Conservation (phyloP, 2,329 filamentous ascomycete species). For the Cladosporium sp. region DNA sequence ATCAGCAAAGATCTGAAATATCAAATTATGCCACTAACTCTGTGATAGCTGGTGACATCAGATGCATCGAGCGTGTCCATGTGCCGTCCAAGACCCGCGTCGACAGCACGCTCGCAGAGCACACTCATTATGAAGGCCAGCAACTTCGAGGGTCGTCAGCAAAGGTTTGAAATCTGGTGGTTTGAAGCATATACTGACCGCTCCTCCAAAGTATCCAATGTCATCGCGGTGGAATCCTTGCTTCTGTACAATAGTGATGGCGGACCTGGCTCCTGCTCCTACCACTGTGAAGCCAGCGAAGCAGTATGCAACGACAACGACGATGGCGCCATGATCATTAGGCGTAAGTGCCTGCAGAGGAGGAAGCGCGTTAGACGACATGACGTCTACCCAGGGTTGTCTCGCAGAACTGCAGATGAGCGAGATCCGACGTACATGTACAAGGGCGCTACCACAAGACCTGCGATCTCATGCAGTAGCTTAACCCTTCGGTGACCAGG, state of each 20-base stretch:
- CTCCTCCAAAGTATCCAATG: conserved; percentile 10
- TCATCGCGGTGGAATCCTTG: conserved; percentile 17
- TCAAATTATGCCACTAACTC: neutral
- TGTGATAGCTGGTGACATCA: neutral
- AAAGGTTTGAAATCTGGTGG: neutral
- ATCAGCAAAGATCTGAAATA: neutral
- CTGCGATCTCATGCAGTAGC: neutral
- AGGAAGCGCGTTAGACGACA: conserved; percentile 18
- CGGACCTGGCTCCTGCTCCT: neutral
- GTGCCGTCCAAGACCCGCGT: neutral
- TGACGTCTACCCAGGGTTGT: neutral
- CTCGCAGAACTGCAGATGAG: neutral
- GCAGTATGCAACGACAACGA: conserved; percentile 19
- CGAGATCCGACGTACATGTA: neutral
- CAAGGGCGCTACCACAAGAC: neutral
- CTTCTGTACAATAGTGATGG: conserved; percentile 17
- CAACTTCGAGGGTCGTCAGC: neutral
- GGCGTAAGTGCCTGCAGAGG: conserved; percentile 16
- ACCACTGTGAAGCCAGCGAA: conserved; percentile 19
- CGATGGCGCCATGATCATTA: conserved; percentile 15
- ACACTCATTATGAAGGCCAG: neutral
- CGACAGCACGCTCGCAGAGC: neutral
- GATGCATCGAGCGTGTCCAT: neutral
- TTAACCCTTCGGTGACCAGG: neutral
- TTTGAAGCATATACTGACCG: neutral